Percentiles rank a stretch among this genome's conserved stretches.
phyloP scores from a whole-genome alignment of 768 basidiomycete genomes.

The Psilocybe cubensis region DNA sequence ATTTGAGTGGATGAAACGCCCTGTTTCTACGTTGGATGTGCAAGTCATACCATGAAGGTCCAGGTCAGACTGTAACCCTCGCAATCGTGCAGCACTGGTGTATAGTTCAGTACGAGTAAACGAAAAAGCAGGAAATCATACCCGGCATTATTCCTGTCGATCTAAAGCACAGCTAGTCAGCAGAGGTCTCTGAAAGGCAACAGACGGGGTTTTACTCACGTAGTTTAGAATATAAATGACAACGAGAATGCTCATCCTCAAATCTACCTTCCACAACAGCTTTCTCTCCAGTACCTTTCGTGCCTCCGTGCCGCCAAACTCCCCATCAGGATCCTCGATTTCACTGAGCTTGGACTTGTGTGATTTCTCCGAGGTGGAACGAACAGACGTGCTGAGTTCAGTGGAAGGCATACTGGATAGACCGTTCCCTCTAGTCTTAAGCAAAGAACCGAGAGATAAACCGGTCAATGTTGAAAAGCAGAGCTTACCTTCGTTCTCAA shows the following conservation, averaged over 20 bases:
- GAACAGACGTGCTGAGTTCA: background rate
- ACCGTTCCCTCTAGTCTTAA: no score
- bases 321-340: slow-evolving; percentile 33
- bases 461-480: no score
- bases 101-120: background rate
- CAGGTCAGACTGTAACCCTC: slow-evolving; percentile 71
- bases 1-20: background rate
- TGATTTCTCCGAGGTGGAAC: background rate
- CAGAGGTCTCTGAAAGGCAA: background rate
- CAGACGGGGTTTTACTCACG: slow-evolving; percentile 24
- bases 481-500: no score
- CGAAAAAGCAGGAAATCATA: slow-evolving; percentile 22
- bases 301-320: slow-evolving; percentile 51
- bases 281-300: slow-evolving; percentile 53
- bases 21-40: no score
- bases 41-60: slow-evolving; percentile 53
- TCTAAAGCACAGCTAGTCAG: slow-evolving; percentile 34
- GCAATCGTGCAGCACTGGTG: slow-evolving; percentile 68
- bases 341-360: background rate
- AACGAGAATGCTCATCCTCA: slow-evolving; percentile 57
- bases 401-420: no score
- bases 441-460: no score
- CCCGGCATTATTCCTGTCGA: slow-evolving; percentile 79
- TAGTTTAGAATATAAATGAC: slow-evolving; percentile 57
- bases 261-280: slow-evolving; percentile 58